phyloP scores from a whole-genome alignment of 1,284 basidiomycete species.

The Bothia castanella region DNA sequence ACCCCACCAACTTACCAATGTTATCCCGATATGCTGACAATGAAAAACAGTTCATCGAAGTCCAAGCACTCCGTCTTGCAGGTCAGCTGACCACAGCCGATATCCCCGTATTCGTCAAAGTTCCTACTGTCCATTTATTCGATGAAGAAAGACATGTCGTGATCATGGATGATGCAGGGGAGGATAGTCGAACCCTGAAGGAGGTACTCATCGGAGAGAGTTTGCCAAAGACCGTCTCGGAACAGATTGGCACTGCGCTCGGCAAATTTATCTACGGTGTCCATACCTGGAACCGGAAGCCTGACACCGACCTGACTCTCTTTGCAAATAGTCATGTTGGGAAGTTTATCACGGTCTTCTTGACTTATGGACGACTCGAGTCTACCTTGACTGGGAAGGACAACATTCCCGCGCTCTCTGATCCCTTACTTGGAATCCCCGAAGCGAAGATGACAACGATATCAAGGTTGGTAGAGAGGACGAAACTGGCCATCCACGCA shows the following conservation, averaged over 20 bases:
- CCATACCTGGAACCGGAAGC: slow-evolving; percentile 42
- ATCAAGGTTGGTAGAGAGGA: slow-evolving; percentile 35
- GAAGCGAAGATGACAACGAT: slow-evolving; percentile 38
- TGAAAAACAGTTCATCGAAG: slow-evolving; percentile 45
- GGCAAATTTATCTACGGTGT: slow-evolving; percentile 46
- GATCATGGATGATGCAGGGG: slow-evolving; percentile 60
- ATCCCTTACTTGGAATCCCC: slow-evolving; percentile 40
- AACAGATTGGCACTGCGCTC: slow-evolving; percentile 46
- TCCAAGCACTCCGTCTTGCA: slow-evolving; percentile 44
- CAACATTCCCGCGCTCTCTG: slow-evolving; percentile 32
- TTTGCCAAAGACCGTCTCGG: slow-evolving; percentile 33
- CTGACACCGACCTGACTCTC: slow-evolving; percentile 30
- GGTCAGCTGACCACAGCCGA: slow-evolving; percentile 24
- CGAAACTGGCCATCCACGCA: slow-evolving; percentile 35
- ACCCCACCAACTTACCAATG: slow-evolving; percentile 3
- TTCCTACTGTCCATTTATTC: slow-evolving; percentile 48
- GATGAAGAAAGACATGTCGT: slow-evolving; percentile 48
- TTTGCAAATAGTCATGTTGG: slow-evolving; percentile 43
- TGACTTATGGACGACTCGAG: slow-evolving; percentile 48
- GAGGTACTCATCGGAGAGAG: slow-evolving; percentile 41
- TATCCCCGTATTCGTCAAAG: slow-evolving; percentile 39
- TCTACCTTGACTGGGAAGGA: slow-evolving; percentile 41
- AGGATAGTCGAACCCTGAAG: slow-evolving; percentile 43
- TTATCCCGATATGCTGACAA: slow-evolving; percentile 3
- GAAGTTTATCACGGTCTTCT: slow-evolving; percentile 40